phyloP scores from a whole-genome alignment of 257 asterid species.

The Lantana camara region DNA sequence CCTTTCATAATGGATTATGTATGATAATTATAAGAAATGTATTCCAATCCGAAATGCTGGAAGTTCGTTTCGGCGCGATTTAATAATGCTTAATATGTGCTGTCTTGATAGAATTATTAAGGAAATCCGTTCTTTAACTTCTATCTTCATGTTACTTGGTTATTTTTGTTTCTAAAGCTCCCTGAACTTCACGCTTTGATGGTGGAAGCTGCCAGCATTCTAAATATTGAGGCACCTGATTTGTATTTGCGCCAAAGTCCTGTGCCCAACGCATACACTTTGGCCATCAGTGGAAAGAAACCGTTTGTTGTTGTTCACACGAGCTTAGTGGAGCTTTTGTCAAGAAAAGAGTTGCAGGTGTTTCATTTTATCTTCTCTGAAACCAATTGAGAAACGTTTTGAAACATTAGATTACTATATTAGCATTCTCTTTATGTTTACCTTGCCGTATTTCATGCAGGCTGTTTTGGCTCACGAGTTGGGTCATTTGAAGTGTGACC shows the following conservation, averaged over 20 bases:
- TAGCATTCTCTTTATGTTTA: constrained; percentile 6
- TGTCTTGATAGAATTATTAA: not conserved
- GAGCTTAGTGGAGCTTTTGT: constrained; percentile 89
- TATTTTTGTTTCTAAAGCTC: constrained; percentile 50
- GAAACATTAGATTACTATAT: not conserved
- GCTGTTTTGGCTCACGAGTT: constrained; percentile 96
- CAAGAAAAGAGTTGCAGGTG: constrained; percentile 90
- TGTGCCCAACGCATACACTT: constrained; percentile 88
- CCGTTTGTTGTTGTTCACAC: constrained; percentile 96
- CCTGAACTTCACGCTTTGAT: constrained; percentile 78
- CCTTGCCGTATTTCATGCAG: constrained; percentile 38
- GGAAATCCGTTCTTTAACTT: not conserved
- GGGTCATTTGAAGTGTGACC: constrained; percentile 96
- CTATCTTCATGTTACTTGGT: not conserved
- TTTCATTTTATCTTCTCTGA: constrained; percentile 18
- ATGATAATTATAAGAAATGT: too few species aligned
- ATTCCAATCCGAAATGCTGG: too few species aligned
- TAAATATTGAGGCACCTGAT: constrained; percentile 80
- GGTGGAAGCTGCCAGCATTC: constrained; percentile 74
- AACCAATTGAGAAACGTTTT: constrained; percentile 10
- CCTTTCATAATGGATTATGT: not conserved
- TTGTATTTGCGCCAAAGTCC: constrained; percentile 93
- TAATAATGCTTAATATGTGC: not conserved
- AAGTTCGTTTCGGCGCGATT: not conserved
- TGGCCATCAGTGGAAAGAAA: constrained; percentile 89